These are phyloP conservation scores for Linum usitatissimum DNA, from an alignment of 345 rosid genomes.

Conservation along the genomic window DNA sequence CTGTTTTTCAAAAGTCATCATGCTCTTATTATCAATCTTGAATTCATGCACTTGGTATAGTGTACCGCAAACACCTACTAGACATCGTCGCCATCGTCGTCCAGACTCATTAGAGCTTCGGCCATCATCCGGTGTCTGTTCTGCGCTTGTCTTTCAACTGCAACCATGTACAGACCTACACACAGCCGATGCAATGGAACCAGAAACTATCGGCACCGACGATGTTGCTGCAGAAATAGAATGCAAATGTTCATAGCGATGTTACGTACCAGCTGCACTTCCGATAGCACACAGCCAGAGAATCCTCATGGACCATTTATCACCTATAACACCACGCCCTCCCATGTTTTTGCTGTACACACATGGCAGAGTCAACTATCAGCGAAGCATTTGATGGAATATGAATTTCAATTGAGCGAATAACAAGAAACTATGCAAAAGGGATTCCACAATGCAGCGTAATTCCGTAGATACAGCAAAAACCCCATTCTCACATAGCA, in stretches of 20 bases:
- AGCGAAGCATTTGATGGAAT: no score
- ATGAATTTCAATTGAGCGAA: no score
- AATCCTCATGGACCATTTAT: slow-evolving; percentile 18
- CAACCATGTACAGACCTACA: slow-evolving; percentile 77
- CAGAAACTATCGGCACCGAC: slow-evolving; percentile 1
- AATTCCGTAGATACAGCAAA: no score
- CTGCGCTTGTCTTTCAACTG: slow-evolving; percentile 63
- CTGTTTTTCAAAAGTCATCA: no score
- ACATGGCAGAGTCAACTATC: no score
- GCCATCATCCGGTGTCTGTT: slow-evolving; percentile 55
- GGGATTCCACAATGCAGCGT: no score
- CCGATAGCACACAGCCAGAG: slow-evolving; percentile 19
- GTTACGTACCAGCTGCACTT: slow-evolving; percentile 13
- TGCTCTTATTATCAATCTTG: no score
- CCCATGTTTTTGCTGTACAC: slow-evolving; percentile 8
- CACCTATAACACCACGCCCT: slow-evolving; percentile 12
- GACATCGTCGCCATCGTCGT: slow-evolving; percentile 32
- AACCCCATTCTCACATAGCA: no score
- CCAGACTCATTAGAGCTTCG: slow-evolving; percentile 45
- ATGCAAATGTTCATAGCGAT: background rate
- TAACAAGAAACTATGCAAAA: no score
- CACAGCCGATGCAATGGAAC: slow-evolving; percentile 1
- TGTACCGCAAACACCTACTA: slow-evolving; percentile 9
- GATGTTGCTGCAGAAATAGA: background rate
- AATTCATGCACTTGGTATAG: no score